Evolutionary conservation across 371 early-diverging fungal genomes (phyloP).

Genomic region (Actinomucor elegans): DNA sequence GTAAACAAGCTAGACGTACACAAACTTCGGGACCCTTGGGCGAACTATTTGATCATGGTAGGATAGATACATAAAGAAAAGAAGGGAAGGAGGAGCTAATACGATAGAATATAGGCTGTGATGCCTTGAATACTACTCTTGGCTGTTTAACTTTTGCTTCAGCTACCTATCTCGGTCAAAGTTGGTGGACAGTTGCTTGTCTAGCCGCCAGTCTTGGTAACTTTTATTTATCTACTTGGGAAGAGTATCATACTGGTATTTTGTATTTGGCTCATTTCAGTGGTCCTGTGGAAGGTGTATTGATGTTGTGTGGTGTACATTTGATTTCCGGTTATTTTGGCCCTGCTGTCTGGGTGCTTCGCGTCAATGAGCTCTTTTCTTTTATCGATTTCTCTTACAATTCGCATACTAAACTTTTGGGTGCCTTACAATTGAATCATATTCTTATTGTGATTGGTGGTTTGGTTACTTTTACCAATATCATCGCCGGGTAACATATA

Average conservation of each 20-base stretch:
- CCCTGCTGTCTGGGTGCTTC: conserved; percentile 43
- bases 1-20: conserved; percentile 97
- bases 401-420: conserved; percentile 32
- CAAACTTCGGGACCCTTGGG: conserved; percentile 91
- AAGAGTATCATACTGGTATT: conserved; percentile 93
- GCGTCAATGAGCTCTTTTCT: conserved; percentile 32
- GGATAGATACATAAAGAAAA: not conserved
- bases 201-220: conserved; percentile 65
- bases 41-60: conserved; percentile 92
- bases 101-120: conserved; percentile 64
- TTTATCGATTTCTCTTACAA: conserved; percentile 21
- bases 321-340: conserved; percentile 65
- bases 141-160: conserved; percentile 62
- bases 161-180: conserved; percentile 71
- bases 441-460: conserved; percentile 59
- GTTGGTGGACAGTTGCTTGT: conserved; percentile 72
- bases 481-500: conserved; percentile 49
- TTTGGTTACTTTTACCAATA: conserved; percentile 58
- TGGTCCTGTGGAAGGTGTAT: conserved; percentile 97
- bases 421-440: conserved; percentile 63
- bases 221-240: conserved; percentile 95
- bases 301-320: conserved; percentile 64
- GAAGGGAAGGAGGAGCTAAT: not conserved
- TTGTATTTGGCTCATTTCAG: conserved; percentile 91
- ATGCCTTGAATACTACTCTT: conserved; percentile 85